Evolutionary conservation across 768 basidiomycete genomes (phyloP).

Genomic region (Mrakia hoshinonis): DNA sequence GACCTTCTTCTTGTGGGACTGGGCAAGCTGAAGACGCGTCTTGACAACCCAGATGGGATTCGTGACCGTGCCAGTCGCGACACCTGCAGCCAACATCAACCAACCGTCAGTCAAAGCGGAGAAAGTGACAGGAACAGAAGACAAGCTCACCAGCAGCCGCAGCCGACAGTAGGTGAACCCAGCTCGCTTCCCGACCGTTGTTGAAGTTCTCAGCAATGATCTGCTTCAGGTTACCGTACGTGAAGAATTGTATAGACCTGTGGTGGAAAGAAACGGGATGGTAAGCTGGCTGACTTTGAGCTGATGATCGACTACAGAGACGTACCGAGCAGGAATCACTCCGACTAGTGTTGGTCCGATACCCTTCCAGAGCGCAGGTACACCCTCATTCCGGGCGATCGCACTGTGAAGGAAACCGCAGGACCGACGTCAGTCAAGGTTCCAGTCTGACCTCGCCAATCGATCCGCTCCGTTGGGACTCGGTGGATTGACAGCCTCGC

Average conservation of each 20-base stretch:
- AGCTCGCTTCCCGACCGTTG: slow-evolving; percentile 66
- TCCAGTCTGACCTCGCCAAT: too few species aligned
- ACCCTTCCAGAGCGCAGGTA: slow-evolving; percentile 83
- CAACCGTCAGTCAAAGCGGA: not conserved
- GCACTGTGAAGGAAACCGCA: slow-evolving; percentile 33
- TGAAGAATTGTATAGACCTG: slow-evolving; percentile 89
- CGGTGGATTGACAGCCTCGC: too few species aligned
- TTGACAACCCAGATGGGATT: slow-evolving; percentile 99
- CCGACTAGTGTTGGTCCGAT: slow-evolving; percentile 90
- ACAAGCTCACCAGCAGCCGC: slow-evolving; percentile 51
- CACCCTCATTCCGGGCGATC: slow-evolving; percentile 80
- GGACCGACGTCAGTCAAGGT: not conserved
- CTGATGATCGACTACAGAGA: not conserved
- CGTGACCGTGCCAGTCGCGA: slow-evolving; percentile 78
- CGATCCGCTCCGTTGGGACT: too few species aligned
- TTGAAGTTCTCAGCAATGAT: slow-evolving; percentile 77
- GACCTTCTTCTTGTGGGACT: slow-evolving; percentile 28
- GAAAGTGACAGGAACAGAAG: not conserved
- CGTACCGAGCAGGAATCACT: slow-evolving; percentile 73
- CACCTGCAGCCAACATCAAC: too few species aligned
- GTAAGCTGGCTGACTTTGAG: not conserved
- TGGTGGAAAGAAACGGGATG: not conserved
- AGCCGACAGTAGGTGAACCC: slow-evolving; percentile 77
- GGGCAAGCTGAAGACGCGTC: slow-evolving; percentile 74
- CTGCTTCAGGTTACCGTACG: slow-evolving; percentile 93